Percentiles rank a stretch among this genome's conserved stretches.
These are phyloP conservation scores for Didymella keratinophila DNA, from an alignment of 2,329 filamentous ascomycete species.

Conservation along the genomic window DNA sequence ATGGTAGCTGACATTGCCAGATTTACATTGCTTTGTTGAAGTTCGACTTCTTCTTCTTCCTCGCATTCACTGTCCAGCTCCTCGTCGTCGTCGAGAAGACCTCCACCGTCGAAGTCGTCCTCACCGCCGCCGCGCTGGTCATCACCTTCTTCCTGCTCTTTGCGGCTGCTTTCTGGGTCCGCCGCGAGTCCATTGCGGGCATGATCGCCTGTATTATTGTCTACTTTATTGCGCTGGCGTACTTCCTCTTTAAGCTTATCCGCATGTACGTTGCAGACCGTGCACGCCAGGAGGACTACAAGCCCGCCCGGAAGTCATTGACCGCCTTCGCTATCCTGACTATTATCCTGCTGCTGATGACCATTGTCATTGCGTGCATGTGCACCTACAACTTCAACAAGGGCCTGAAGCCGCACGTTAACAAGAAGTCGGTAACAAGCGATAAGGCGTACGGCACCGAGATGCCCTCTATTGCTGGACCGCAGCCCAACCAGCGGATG, in stretches of 20 bases:
- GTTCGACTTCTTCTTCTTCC: conserved; percentile 99
- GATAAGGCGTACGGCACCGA: conserved; percentile 61
- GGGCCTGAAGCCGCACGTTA: conserved; percentile 87
- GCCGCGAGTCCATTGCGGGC: conserved; percentile 79
- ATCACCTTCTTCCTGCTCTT: conserved; percentile 90
- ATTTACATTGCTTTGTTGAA: conserved; percentile 98
- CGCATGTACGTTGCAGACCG: conserved; percentile 81
- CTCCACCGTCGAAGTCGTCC: conserved; percentile 76
- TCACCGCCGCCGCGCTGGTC: conserved; percentile 89
- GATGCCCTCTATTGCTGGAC: conserved; percentile 58
- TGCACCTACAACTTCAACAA: conserved; percentile 92
- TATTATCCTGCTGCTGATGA: conserved; percentile 84
- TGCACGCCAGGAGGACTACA: conserved; percentile 64
- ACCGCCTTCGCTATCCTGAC: conserved; percentile 95
- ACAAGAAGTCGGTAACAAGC: conserved; percentile 62
- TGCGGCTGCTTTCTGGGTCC: conserved; percentile 83
- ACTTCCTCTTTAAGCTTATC: conserved; percentile 98
- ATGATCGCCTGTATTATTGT: conserved; percentile 81
- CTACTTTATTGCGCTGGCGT: conserved; percentile 87
- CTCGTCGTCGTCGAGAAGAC: conserved; percentile 82
- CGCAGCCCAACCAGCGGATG: conserved; percentile 54
- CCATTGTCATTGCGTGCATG: conserved; percentile 84
- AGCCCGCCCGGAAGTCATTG: conserved; percentile 81
- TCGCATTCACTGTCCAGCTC: conserved; percentile 98
- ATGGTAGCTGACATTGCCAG: conserved; percentile 56